Evolutionary conservation across 2,329 filamentous ascomycete genomes (phyloP).

Genomic region (Drechslerella coelobrocha): DNA sequence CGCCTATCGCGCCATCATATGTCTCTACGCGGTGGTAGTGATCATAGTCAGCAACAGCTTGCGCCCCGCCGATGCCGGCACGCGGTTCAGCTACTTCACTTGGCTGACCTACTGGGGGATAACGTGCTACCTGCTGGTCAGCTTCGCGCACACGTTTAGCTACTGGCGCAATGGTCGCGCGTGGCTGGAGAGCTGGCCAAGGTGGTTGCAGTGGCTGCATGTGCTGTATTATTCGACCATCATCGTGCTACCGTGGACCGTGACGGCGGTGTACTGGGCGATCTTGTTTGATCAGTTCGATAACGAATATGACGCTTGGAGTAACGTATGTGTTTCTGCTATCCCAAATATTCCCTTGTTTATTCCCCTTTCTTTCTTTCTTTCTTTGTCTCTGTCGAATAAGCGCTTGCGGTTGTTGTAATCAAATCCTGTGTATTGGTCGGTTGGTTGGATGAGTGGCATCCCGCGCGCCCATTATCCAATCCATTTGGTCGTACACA

Average conservation of each 20-base stretch:
- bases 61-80: conserved; percentile 62
- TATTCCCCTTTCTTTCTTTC: conserved; percentile 17
- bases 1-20: conserved; percentile 61
- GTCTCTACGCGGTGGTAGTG: conserved; percentile 73
- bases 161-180: conserved; percentile 66
- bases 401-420: too few relatives aligned
- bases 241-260: conserved; percentile 71
- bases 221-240: conserved; percentile 69
- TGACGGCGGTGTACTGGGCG: conserved; percentile 75
- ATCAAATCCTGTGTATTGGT: too few relatives aligned
- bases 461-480: too few relatives aligned
- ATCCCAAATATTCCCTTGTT: conserved; percentile 7
- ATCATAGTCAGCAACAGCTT: conserved; percentile 73
- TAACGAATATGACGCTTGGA: conserved; percentile 65
- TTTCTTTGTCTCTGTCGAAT: neutral
- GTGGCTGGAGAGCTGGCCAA: conserved; percentile 66
- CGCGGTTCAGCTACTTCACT: conserved; percentile 82
- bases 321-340: conserved; percentile 58
- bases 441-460: too few relatives aligned
- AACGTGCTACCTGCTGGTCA: conserved; percentile 72
- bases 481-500: too few relatives aligned
- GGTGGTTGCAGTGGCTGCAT: conserved; percentile 70
- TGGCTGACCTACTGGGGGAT: conserved; percentile 81
- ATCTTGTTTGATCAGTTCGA: conserved; percentile 65
- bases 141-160: conserved; percentile 69